A percentile compares a stretch with the other conserved stretches of the same genome.
These are phyloP conservation scores for Trypanosoma boissoni DNA, from an alignment of 208 protist genomes.

Conservation along the genomic window DNA sequence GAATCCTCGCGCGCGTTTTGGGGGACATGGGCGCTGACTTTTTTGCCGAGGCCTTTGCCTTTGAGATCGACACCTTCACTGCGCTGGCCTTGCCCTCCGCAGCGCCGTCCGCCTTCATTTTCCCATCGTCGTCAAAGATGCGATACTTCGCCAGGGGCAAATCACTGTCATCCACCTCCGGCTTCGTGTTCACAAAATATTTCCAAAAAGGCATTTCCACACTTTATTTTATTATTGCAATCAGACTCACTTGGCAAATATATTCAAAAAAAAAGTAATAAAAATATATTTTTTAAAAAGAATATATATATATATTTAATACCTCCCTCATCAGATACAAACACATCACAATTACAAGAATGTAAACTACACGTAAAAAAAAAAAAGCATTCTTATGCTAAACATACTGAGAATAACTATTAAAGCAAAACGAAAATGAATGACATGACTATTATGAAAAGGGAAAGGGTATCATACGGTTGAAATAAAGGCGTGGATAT, in stretches of 20 bases:
- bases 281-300: background rate
- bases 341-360: too few relatives aligned
- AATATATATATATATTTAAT: constrained; percentile 7
- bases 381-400: too few relatives aligned
- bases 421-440: too few relatives aligned
- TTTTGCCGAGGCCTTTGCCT: constrained; percentile 19
- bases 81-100: background rate
- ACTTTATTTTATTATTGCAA: background rate
- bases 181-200: constrained; percentile 55
- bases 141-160: constrained; percentile 79
- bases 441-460: too few relatives aligned
- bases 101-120: constrained; percentile 31
- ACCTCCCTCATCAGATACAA: background rate
- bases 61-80: constrained; percentile 7
- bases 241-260: background rate
- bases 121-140: constrained; percentile 79
- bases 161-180: constrained; percentile 82
- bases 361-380: too few relatives aligned
- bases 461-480: too few relatives aligned
- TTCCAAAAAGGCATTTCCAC: constrained; percentile 74
- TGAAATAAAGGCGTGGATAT: background rate
- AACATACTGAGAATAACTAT: too few relatives aligned
- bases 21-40: constrained; percentile 22
- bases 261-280: background rate
- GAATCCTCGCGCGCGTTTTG: constrained; percentile 23